Percentiles rank a stretch among this genome's conserved stretches.
Conservation (phyloP, 805 yeast genomes). For the Teunomyces stri region DNA sequence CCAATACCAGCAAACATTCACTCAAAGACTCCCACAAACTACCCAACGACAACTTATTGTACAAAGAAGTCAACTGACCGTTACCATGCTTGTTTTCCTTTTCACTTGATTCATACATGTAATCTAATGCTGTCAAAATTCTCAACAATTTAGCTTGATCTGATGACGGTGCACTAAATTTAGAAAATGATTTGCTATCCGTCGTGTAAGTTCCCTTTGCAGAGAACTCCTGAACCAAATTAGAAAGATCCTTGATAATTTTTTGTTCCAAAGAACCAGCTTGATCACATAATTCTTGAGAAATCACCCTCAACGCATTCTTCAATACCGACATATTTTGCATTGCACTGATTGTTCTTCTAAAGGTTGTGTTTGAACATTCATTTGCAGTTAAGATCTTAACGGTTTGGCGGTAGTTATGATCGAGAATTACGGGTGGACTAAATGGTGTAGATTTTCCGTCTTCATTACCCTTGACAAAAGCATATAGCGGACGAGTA, state of each 20-base stretch:
- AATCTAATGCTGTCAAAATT: constrained; percentile 83
- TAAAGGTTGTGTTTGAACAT: constrained; percentile 81
- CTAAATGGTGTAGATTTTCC: constrained; percentile 24
- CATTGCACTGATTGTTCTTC: constrained; percentile 78
- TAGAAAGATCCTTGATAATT: constrained; percentile 54
- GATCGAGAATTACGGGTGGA: constrained; percentile 63
- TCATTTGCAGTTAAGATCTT: constrained; percentile 74
- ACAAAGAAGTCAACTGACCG: constrained; percentile 56
- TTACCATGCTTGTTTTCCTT: constrained; percentile 30
- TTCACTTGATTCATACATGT: constrained; percentile 55
- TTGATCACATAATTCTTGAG: constrained; percentile 60
- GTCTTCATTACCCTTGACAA: constrained; percentile 37
- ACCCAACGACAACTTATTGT: constrained; percentile 67
- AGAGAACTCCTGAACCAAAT: constrained; percentile 45
- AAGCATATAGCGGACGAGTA: constrained; percentile 64
- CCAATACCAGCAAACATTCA: constrained; percentile 63
- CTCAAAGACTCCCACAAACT: constrained; percentile 83
- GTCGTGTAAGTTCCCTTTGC: constrained; percentile 37
- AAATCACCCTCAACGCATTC: constrained; percentile 62
- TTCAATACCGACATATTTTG: constrained; percentile 65
- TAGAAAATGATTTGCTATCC: constrained; percentile 53
- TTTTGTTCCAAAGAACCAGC: constrained; percentile 59
- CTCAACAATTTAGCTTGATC: constrained; percentile 88
- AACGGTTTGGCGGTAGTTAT: constrained; percentile 60
- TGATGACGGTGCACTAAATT: constrained; percentile 75